phyloP scores from a whole-genome alignment of 768 basidiomycete genomes.

The Chalciporus pseudorubinellus region DNA sequence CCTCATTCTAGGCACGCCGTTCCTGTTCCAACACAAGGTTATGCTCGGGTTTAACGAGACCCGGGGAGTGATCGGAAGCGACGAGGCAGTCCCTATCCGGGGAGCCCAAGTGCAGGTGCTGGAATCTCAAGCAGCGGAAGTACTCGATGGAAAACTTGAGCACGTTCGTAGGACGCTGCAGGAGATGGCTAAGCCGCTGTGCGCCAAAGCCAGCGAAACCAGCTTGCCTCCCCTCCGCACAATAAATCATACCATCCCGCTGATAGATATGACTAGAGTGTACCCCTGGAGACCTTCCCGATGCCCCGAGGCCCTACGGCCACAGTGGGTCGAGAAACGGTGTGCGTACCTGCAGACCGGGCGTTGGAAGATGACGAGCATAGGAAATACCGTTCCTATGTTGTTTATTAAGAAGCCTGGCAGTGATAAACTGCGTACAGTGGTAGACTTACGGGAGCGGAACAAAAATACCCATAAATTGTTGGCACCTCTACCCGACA shows the following conservation, averaged over 20 bases:
- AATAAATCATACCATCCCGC: constrained; percentile 1
- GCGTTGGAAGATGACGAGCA: neutral
- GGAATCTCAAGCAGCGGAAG: neutral
- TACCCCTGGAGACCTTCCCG: neutral
- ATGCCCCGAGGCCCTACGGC: neutral
- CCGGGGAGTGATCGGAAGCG: neutral
- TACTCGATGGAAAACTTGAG: neutral
- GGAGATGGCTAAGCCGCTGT: neutral
- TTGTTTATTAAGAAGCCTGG: neutral
- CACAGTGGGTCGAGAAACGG: neutral
- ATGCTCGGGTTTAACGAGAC: neutral
- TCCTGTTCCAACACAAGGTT: neutral
- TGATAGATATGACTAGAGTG: neutral
- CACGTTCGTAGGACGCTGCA: neutral
- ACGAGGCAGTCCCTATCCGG: neutral
- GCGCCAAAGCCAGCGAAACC: neutral
- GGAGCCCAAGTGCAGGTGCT: neutral
- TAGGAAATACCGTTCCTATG: constrained; percentile 1
- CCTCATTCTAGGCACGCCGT: neutral
- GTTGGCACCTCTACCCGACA: constrained; percentile 16
- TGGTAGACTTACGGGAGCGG: constrained; percentile 11
- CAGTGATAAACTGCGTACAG: neutral
- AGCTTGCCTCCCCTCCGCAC: neutral
- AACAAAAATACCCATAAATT: constrained; percentile 17
- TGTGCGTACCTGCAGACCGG: neutral